Evolutionary conservation across 345 rosid genomes (phyloP).

Genomic region (Alliaria petiolata): DNA sequence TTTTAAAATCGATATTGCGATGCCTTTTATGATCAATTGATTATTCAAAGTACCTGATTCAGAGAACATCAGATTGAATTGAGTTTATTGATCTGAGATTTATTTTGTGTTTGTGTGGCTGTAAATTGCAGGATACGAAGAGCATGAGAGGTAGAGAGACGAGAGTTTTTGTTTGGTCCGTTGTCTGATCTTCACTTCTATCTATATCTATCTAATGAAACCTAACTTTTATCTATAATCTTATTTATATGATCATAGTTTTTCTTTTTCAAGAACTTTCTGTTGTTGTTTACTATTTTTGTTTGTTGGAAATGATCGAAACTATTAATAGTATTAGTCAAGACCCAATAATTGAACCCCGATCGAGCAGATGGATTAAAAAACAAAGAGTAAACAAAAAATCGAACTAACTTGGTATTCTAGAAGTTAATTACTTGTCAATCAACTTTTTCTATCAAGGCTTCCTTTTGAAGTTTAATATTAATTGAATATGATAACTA

Average conservation of each 20-base stretch:
- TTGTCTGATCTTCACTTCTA: slow-evolving; percentile 5
- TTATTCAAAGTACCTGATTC: neutral
- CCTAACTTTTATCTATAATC: neutral
- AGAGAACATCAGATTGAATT: neutral
- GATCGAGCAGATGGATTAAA: no score
- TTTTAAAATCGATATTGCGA: neutral
- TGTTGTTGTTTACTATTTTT: neutral
- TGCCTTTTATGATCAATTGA: neutral
- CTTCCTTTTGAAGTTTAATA: no score
- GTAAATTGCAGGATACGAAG: slow-evolving; percentile 30
- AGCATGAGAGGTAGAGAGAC: slow-evolving; percentile 31
- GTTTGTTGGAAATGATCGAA: neutral
- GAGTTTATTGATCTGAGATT: slow-evolving; percentile 1
- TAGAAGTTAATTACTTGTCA: no score
- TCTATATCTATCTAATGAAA: neutral
- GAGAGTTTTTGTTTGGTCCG: slow-evolving; percentile 16
- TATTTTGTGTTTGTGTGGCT: neutral
- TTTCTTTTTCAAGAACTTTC: neutral
- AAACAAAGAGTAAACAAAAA: no score
- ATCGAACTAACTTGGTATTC: no score
- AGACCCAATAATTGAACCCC: neutral
- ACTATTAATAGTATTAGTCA: neutral
- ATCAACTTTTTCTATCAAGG: no score
- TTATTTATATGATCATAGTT: neutral
- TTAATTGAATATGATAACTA: no score